Conservation (phyloP, 2,329 filamentous ascomycete genomes). For the Drechslerella coelobrocha region DNA sequence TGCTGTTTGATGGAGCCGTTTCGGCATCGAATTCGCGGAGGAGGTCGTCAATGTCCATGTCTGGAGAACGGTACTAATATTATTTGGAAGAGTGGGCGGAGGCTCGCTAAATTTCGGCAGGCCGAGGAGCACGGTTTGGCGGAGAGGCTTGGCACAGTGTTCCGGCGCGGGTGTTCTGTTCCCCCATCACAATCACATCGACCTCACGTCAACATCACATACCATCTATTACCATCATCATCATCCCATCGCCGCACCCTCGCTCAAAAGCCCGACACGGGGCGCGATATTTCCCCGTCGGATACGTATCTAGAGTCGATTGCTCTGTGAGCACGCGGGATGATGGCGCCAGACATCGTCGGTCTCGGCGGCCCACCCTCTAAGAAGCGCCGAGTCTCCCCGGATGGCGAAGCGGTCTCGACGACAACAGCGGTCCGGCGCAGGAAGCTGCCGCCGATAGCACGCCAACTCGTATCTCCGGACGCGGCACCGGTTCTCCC, state of each 20-base stretch:
- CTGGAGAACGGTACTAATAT: background rate
- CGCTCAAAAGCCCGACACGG: background rate
- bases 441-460: slow-evolving; percentile 42
- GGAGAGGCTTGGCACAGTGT: background rate
- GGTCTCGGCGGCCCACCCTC: slow-evolving; percentile 42
- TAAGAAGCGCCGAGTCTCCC: slow-evolving; percentile 45
- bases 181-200: background rate
- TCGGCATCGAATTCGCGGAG: slow-evolving; percentile 72
- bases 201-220: background rate
- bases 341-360: slow-evolving; percentile 45
- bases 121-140: background rate
- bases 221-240: background rate
- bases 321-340: slow-evolving; percentile 12
- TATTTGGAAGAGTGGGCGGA: background rate
- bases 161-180: background rate
- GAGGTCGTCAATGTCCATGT: slow-evolving; percentile 82
- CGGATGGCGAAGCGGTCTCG: slow-evolving; percentile 30
- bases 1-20: slow-evolving; percentile 66
- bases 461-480: slow-evolving; percentile 24
- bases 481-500: slow-evolving; percentile 39
- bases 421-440: background rate
- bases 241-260: background rate
- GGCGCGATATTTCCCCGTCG: background rate
- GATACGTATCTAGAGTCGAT: background rate
- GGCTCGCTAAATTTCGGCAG: background rate